phyloP scores from a whole-genome alignment of 345 rosid genomes.

The Linum usitatissimum region DNA sequence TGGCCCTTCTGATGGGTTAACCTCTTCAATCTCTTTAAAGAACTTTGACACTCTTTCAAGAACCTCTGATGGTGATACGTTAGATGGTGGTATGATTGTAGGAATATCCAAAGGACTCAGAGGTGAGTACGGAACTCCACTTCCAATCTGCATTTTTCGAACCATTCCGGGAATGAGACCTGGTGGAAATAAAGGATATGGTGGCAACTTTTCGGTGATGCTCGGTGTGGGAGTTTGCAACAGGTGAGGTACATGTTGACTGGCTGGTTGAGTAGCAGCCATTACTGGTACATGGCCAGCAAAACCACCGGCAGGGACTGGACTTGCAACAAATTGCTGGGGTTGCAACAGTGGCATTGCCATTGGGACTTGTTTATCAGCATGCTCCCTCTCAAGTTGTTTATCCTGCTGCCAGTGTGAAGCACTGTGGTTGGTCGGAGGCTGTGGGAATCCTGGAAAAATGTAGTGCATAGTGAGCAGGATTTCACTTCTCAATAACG shows the following conservation, averaged over 20 bases:
- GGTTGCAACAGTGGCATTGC: slow-evolving; percentile 30
- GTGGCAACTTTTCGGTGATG: slow-evolving; percentile 61
- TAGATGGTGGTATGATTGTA: slow-evolving; percentile 75
- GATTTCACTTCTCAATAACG: no score
- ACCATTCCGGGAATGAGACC: slow-evolving; percentile 99
- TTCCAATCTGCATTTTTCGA: slow-evolving; percentile 92
- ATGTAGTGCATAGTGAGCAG: not conserved
- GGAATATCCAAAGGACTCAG: slow-evolving; percentile 95
- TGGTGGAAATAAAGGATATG: slow-evolving; percentile 94
- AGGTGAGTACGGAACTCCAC: slow-evolving; percentile 96
- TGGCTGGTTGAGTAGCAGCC: slow-evolving; percentile 40
- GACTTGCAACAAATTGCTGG: slow-evolving; percentile 56
- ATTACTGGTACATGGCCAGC: slow-evolving; percentile 55
- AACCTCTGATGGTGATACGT: slow-evolving; percentile 57
- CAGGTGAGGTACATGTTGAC: slow-evolving; percentile 26
- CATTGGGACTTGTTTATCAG: slow-evolving; percentile 29
- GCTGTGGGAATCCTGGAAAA: slow-evolving; percentile 21
- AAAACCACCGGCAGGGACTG: slow-evolving; percentile 44
- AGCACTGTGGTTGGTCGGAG: slow-evolving; percentile 24
- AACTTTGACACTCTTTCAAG: slow-evolving; percentile 83
- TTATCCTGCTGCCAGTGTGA: slow-evolving; percentile 58
- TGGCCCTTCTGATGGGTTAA: slow-evolving; percentile 73
- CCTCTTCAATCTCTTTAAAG: slow-evolving; percentile 88
- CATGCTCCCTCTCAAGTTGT: slow-evolving; percentile 44
- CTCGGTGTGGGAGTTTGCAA: slow-evolving; percentile 27